phyloP scores from a whole-genome alignment of 2,329 filamentous ascomycete species.

The Xenoacremonium recifei region DNA sequence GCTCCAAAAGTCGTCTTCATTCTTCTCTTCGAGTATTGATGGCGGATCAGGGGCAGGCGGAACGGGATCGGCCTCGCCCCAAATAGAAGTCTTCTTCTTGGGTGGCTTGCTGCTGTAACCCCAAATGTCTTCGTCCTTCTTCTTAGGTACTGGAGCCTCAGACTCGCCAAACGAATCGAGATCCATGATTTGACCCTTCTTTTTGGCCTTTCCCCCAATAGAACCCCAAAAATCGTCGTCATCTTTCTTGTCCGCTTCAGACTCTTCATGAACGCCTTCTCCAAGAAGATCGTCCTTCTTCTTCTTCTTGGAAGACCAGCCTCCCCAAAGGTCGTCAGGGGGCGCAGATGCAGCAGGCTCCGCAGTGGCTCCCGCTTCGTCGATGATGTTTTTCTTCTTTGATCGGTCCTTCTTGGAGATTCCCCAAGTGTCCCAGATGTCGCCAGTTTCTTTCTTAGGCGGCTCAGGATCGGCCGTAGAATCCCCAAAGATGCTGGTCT shows the following conservation, averaged over 20 bases:
- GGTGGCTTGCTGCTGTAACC: conserved; percentile 2
- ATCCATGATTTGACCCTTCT: neutral
- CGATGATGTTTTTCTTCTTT: conserved; percentile 30
- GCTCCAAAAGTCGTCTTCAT: conserved; percentile 27
- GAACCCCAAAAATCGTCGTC: conserved; percentile 22
- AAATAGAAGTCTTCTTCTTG: conserved; percentile 15
- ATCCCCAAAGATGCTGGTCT: conserved; percentile 19
- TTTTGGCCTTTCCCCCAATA: neutral
- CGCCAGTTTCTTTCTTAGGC: conserved; percentile 29
- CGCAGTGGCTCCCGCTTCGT: conserved; percentile 13
- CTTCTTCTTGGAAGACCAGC: conserved; percentile 30
- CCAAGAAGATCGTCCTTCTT: conserved; percentile 8
- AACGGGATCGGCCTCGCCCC: conserved; percentile 20
- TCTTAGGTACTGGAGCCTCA: neutral
- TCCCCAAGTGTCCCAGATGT: conserved; percentile 31
- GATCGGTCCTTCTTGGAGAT: conserved; percentile 31
- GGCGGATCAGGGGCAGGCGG: conserved; percentile 22
- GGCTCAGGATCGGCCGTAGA: conserved; percentile 19
- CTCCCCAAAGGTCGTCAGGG: conserved; percentile 25
- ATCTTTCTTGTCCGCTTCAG: conserved; percentile 16
- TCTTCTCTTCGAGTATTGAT: conserved; percentile 9
- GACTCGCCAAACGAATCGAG: neutral
- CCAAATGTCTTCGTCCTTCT: conserved; percentile 3
- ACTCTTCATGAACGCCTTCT: neutral
- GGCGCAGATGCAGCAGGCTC: conserved; percentile 24